These are phyloP conservation scores for Kwoniella heveanensis DNA, from an alignment of 768 basidiomycete genomes.

Conservation along the genomic window DNA sequence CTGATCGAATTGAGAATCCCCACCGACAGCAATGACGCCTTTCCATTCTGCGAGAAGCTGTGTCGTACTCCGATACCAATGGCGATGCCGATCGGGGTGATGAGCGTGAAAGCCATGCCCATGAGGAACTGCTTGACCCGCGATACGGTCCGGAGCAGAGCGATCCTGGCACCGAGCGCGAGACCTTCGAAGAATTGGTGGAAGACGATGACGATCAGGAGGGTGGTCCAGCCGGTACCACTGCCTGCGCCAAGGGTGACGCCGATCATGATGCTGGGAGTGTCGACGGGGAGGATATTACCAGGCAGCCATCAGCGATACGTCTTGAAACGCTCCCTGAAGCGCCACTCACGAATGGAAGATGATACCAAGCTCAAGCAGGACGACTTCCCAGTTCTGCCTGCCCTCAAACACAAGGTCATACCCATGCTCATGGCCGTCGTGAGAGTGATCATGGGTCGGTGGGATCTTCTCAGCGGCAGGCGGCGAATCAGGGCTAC, in stretches of 20 bases:
- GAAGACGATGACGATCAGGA: conserved; percentile 52
- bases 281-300: too few species aligned
- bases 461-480: conserved; percentile 7
- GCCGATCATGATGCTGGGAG: conserved; percentile 56
- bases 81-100: conserved; percentile 53
- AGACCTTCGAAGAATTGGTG: conserved; percentile 49
- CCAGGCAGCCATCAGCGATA: too few species aligned
- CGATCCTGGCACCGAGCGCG: conserved; percentile 48
- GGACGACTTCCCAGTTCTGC: conserved; percentile 48
- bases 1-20: conserved; percentile 37
- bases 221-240: conserved; percentile 52
- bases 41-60: conserved; percentile 16
- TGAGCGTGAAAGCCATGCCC: conserved; percentile 45
- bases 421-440: conserved; percentile 27
- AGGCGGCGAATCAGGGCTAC: background rate
- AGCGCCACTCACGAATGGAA: conserved; percentile 41
- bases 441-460: conserved; percentile 18
- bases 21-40: conserved; percentile 30
- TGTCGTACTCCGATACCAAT: conserved; percentile 54
- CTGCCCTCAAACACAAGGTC: conserved; percentile 36
- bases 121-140: conserved; percentile 34
- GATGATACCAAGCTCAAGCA: conserved; percentile 52
- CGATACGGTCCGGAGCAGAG: conserved; percentile 41
- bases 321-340: too few species aligned
- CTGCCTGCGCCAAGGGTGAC: conserved; percentile 48